Base-by-base conservation (phyloP, 2,329 filamentous ascomycete genomes). In the Fusarium aywerte region DNA sequence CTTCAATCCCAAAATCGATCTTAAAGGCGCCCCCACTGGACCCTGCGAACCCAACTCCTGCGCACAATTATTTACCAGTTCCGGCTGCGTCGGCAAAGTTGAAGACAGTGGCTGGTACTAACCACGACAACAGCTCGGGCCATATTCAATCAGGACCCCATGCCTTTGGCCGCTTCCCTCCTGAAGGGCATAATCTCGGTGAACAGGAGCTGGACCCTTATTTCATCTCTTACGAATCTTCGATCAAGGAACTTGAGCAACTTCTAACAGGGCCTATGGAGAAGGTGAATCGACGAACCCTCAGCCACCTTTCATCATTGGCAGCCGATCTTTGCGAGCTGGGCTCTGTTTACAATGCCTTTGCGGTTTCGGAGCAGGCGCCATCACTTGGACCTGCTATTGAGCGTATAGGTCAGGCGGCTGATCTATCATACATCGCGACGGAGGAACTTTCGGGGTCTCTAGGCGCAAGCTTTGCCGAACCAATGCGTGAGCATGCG, bases 401-500 rank as follows among this genome's bases (percentile, higher is more conserved):
- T 68, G 96, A 99, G 79, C 90, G 94, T 65, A 87, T 97, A 43
- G 96, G 96, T 0, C 96, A 99, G 79, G 96, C 96, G 3, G 93
- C 95, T 10, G 96, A 99, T 76, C 92, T 92, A 11, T 97, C 96
- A 1, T 99, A 98, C 76, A 94, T 99, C 68, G 93, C 92, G 11
- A 98, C 95, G 0, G 92, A 97, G 73, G 96, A 99, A 76, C 83
- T 99, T 4, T 94, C 94, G 0, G 89, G 89, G 3, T 91, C 91
- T 0, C 82, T 99, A n/a, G 94, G 94, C 20, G 94, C 95, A 32
- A 96, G 89, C 69, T 99, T 99, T 75, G 93, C 96, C 0, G 96
- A 99, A 75, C 96, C 96, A 1, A 97, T 99, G 93, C 88, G 96
- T 55, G 96, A 99, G 80, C 97, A 93, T 73, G 94, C 96, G 13